These are phyloP conservation scores for Rhizopogon vinicolor DNA, from an alignment of 768 basidiomycete genomes.

Conservation along the genomic window DNA sequence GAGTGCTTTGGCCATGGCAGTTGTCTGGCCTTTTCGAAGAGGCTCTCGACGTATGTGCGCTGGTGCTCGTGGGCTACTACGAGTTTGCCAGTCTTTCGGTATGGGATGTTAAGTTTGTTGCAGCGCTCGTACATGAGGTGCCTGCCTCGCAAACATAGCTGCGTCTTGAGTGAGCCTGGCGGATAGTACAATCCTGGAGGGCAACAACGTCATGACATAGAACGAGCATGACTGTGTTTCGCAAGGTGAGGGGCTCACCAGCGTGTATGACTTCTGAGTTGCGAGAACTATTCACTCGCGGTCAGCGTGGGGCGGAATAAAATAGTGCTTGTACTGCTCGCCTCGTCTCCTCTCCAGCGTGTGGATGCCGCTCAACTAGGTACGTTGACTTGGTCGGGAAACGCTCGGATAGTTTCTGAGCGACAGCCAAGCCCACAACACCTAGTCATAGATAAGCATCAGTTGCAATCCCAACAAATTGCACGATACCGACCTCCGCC, in stretches of 20 bases:
- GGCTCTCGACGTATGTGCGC: conserved; percentile 59
- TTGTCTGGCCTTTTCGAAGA: conserved; percentile 57
- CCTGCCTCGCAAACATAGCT: conserved; percentile 81
- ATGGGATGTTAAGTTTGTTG: conserved; percentile 52
- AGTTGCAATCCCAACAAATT: background rate
- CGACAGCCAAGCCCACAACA: conserved; percentile 83
- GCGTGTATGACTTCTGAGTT: conserved; percentile 96
- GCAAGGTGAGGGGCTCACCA: conserved; percentile 35
- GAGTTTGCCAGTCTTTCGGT: conserved; percentile 81
- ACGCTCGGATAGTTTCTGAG: conserved; percentile 60
- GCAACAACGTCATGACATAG: background rate
- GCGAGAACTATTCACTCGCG: conserved; percentile 56
- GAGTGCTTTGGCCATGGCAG: conserved; percentile 50
- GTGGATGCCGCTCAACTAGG: conserved; percentile 73
- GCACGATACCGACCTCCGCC: conserved; percentile 62
- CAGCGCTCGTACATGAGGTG: conserved; percentile 81
- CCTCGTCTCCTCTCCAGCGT: conserved; percentile 87
- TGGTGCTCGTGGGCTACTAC: conserved; percentile 77
- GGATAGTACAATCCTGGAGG: conserved; percentile 79
- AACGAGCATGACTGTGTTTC: background rate
- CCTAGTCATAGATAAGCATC: conserved; percentile 35
- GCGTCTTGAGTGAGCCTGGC: conserved; percentile 75
- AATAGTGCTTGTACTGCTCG: conserved; percentile 17
- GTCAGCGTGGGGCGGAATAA: background rate
- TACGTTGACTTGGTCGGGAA: conserved; percentile 70